Evolutionary conservation across 441 rosid genomes (phyloP).

Genomic region (Mallotus japonicus): DNA sequence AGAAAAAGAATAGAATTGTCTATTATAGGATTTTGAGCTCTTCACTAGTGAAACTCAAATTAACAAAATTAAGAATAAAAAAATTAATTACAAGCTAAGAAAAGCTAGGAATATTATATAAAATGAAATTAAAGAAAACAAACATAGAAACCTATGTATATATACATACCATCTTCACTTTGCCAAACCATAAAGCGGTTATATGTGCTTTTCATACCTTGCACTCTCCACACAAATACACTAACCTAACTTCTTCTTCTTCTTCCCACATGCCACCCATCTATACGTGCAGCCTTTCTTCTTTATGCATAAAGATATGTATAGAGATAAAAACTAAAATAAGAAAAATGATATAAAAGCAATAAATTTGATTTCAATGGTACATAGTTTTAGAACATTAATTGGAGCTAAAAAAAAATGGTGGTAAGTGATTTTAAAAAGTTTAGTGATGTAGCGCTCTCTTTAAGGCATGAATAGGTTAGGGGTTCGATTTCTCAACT

Average conservation of each 20-base stretch:
- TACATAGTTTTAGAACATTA: too few relatives aligned
- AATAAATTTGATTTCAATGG: not conserved
- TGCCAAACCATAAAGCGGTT: slow-evolving; percentile 51
- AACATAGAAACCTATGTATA: too few relatives aligned
- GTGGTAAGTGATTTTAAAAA: too few relatives aligned
- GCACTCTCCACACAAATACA: not conserved
- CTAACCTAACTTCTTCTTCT: slow-evolving; percentile 31
- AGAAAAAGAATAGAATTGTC: too few relatives aligned
- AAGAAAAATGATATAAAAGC: not conserved
- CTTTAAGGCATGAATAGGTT: too few relatives aligned
- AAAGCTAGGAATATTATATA: not conserved
- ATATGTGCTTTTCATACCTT: slow-evolving; percentile 46
- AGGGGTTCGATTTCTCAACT: too few relatives aligned
- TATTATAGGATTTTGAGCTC: too few relatives aligned
- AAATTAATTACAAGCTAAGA: not conserved
- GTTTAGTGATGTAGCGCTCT: too few relatives aligned
- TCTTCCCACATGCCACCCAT: slow-evolving; percentile 28
- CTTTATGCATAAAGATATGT: not conserved
- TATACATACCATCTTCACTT: slow-evolving; percentile 14
- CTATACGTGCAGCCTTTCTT: slow-evolving; percentile 11
- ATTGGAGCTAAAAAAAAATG: too few relatives aligned
- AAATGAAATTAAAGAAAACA: not conserved
- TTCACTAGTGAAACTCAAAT: too few relatives aligned
- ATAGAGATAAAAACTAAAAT: not conserved
- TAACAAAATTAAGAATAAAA: too few relatives aligned